A percentile compares a stretch with the other conserved stretches of the same genome.
phyloP scores from a whole-genome alignment of 768 basidiomycete genomes.

The Serendipita sp. region DNA sequence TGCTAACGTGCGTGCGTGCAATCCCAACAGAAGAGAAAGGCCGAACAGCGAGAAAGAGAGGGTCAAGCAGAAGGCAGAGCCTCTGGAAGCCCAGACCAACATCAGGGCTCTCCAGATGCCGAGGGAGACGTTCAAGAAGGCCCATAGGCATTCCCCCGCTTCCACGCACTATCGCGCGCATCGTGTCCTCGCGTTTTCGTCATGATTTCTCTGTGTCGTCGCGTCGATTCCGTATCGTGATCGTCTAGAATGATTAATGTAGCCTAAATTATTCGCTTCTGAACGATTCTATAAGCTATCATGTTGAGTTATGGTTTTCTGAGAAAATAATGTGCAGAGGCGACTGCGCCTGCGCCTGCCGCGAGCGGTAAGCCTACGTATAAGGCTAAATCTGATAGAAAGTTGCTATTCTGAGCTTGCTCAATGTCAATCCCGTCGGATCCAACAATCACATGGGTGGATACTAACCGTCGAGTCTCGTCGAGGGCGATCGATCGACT shows the following conservation, averaged over 20 bases:
- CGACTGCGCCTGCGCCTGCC: not conserved
- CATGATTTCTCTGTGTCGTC: no score
- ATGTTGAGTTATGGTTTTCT: not conserved
- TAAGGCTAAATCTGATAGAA: not conserved
- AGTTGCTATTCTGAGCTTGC: not conserved
- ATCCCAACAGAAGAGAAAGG: not conserved
- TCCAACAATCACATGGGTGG: not conserved
- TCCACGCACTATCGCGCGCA: no score
- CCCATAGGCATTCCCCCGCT: no score
- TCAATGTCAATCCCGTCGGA: not conserved
- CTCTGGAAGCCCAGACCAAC: no score
- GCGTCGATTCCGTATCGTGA: no score
- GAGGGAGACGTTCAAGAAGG: no score
- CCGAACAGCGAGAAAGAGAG: not conserved
- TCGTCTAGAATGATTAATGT: not conserved
- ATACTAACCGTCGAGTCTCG: not conserved
- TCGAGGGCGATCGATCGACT: not conserved
- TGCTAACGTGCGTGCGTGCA: no score
- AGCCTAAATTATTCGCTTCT: not conserved
- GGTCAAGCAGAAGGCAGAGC: not conserved
- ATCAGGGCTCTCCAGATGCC: no score
- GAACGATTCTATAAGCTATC: no score
- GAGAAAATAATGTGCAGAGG: not conserved
- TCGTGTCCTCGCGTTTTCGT: no score
- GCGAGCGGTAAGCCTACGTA: conserved; percentile 1